A percentile compares a stretch with the other conserved stretches of the same genome.
Conservation (phyloP, 2,329 filamentous ascomycete genomes). For the Kalmusia sp. region DNA sequence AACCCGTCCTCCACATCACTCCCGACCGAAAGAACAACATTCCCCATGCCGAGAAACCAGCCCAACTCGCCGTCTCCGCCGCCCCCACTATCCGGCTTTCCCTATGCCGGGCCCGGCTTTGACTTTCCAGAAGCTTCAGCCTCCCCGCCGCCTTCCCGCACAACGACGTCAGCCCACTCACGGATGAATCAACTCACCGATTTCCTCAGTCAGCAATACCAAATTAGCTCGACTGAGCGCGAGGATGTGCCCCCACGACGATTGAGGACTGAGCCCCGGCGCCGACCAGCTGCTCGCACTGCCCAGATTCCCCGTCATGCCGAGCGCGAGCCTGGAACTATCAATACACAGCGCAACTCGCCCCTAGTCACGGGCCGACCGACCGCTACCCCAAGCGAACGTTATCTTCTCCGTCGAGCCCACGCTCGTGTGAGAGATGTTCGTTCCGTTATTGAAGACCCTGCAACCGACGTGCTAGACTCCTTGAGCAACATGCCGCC, state of each 20-base stretch:
- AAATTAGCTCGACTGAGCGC: neutral
- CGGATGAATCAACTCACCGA: slow-evolving; percentile 8
- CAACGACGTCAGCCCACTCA: slow-evolving; percentile 4
- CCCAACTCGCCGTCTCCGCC: slow-evolving; percentile 36
- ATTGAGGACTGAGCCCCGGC: slow-evolving; percentile 17
- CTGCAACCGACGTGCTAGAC: slow-evolving; percentile 27
- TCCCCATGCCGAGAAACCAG: slow-evolving; percentile 36
- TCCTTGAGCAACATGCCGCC: slow-evolving; percentile 30
- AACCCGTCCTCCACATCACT: neutral
- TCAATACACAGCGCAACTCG: slow-evolving; percentile 21
- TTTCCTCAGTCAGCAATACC: slow-evolving; percentile 10
- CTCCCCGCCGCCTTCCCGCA: slow-evolving; percentile 23
- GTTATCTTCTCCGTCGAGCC: slow-evolving; percentile 44
- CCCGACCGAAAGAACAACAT: slow-evolving; percentile 25
- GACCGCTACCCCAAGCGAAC: slow-evolving; percentile 43
- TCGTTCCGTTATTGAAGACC: slow-evolving; percentile 30
- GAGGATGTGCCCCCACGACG: too few relatives aligned
- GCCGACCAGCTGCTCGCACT: slow-evolving; percentile 26
- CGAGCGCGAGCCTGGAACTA: slow-evolving; percentile 22
- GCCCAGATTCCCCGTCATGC: slow-evolving; percentile 24
- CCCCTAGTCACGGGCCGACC: slow-evolving; percentile 35
- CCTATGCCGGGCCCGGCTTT: slow-evolving; percentile 50
- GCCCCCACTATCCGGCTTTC: slow-evolving; percentile 33
- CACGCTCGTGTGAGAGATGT: slow-evolving; percentile 38
- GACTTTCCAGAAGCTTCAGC: slow-evolving; percentile 54